Evolutionary conservation across 768 basidiomycete genomes (phyloP).

Genomic region (Piloderma croceum): DNA sequence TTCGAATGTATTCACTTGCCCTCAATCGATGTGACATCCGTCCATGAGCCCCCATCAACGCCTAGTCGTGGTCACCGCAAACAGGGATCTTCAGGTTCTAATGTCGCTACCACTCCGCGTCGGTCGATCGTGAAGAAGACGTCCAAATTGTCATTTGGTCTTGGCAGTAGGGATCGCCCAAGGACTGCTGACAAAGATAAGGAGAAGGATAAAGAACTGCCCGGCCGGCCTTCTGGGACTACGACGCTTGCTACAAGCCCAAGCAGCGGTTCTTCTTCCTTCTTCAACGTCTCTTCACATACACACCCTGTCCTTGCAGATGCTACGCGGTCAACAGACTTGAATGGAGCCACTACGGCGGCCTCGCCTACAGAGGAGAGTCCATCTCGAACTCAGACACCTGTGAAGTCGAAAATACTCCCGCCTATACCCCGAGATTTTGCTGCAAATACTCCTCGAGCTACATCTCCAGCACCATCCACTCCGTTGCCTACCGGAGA

Average conservation of each 20-base stretch:
- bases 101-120: conserved; percentile 44
- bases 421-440: conserved; percentile 80
- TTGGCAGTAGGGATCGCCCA: conserved; percentile 50
- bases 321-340: conserved; percentile 22
- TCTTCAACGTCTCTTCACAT: conserved; percentile 73
- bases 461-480: conserved; percentile 30
- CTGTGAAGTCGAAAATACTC: conserved; percentile 58
- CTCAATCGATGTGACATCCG: conserved; percentile 83
- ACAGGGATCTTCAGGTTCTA: conserved; percentile 44
- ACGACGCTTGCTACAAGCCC: conserved; percentile 57
- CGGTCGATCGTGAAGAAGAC: conserved; percentile 66
- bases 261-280: conserved; percentile 76
- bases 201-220: conserved; percentile 45
- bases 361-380: background rate
- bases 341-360: background rate
- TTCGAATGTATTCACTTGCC: conserved; percentile 96
- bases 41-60: conserved; percentile 41
- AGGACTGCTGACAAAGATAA: conserved; percentile 37
- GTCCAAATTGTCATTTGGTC: conserved; percentile 73
- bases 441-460: conserved; percentile 27
- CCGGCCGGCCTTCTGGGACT: conserved; percentile 36
- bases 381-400: conserved; percentile 39
- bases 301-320: conserved; percentile 38
- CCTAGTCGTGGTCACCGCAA: conserved; percentile 27
- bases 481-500: conserved; percentile 61